These are phyloP conservation scores for Trichomonas tenax DNA, from an alignment of 208 protist genomes.

Conservation along the genomic window DNA sequence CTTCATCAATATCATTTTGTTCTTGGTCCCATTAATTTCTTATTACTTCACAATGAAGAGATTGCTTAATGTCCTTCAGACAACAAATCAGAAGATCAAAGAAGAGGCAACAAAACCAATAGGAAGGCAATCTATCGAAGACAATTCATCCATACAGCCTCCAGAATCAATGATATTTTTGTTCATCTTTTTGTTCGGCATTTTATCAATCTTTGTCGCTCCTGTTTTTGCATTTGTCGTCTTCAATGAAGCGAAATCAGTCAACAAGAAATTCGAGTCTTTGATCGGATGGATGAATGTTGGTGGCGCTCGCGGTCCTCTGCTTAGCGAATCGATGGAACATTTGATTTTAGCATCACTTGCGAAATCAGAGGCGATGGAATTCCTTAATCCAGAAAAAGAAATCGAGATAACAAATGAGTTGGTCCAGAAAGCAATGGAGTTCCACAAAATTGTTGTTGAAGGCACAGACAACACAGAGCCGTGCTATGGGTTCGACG, in stretches of 20 bases:
- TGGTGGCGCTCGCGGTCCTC: no score
- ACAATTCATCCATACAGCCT: neutral
- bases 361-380: neutral
- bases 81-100: neutral
- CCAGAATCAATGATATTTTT: neutral
- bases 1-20: neutral
- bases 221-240: neutral
- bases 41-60: neutral
- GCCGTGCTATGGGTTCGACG: neutral
- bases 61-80: neutral
- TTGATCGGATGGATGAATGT: neutral
- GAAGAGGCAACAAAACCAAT: neutral
- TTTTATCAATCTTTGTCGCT: neutral
- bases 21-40: neutral
- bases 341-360: neutral
- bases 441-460: neutral
- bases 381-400: neutral
- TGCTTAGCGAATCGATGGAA: neutral
- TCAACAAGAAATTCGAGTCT: neutral
- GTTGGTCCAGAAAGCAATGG: neutral
- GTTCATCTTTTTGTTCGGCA: neutral
- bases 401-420: neutral
- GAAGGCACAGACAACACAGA: neutral
- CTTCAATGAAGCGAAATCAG: neutral
- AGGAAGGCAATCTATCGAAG: neutral